These are phyloP conservation scores for Agapanthus africanus DNA, from an alignment of 106 monocot genomes.

Conservation along the genomic window DNA sequence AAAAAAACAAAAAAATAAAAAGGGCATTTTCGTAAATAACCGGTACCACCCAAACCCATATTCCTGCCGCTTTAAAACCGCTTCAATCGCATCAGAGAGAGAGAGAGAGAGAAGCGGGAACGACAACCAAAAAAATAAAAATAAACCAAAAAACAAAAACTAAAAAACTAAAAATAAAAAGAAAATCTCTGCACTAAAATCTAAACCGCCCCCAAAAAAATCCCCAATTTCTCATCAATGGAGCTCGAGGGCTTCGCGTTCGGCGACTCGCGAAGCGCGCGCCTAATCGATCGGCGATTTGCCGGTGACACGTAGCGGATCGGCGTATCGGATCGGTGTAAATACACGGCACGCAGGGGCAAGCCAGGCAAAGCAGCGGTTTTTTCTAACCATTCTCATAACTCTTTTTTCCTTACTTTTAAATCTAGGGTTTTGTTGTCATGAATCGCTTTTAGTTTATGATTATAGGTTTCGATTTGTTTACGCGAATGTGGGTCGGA, in stretches of 20 bases:
- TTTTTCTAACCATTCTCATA: constrained; percentile 2
- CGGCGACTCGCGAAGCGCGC: not conserved
- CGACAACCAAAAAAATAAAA: constrained; percentile 1
- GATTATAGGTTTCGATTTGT: not conserved
- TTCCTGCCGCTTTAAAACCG: too few species aligned
- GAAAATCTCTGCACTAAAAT: not conserved
- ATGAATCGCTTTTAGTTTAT: not conserved
- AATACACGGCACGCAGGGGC: constrained; percentile 3
- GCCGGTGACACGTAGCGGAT: constrained; percentile 2
- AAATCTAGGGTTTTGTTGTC: not conserved
- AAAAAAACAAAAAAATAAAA: too few species aligned
- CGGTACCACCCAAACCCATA: too few species aligned
- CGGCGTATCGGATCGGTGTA: constrained; percentile 3
- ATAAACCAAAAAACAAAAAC: not conserved
- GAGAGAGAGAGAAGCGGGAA: constrained; percentile 4
- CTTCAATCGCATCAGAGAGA: not conserved
- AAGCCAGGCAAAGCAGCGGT: constrained; percentile 9
- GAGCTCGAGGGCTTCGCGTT: not conserved
- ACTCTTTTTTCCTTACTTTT: not conserved
- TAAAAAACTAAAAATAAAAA: too few species aligned
- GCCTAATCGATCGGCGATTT: not conserved
- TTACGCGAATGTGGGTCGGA: not conserved
- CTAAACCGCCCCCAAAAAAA: constrained; percentile 1
- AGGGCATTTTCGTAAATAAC: too few species aligned
- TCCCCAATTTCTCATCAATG: not conserved